Conservation (phyloP, 495 filamentous ascomycete genomes). For the Talaromyces ruber region DNA sequence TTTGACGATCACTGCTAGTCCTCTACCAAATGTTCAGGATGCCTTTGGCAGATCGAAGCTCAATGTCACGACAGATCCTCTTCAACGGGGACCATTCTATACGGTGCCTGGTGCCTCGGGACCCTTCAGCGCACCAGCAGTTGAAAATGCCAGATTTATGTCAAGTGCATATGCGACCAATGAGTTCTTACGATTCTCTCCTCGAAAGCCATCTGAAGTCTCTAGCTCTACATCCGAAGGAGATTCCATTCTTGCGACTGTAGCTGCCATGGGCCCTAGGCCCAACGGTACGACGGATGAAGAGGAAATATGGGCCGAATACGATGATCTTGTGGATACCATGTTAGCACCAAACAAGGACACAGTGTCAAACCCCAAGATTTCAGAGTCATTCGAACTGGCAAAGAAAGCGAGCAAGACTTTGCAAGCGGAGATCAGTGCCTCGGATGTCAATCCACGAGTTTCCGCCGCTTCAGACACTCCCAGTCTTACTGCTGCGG, state of each 20-base stretch:
- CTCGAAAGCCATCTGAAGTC: slow-evolving; percentile 58
- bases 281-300: slow-evolving; percentile 52
- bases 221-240: slow-evolving; percentile 61
- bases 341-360: slow-evolving; percentile 45
- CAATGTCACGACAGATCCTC: slow-evolving; percentile 12
- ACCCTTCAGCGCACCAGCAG: slow-evolving; percentile 28
- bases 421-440: slow-evolving; percentile 30
- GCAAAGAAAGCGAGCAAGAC: slow-evolving; percentile 33
- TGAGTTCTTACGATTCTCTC: slow-evolving; percentile 68
- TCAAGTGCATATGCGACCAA: slow-evolving; percentile 28
- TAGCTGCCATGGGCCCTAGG: slow-evolving; percentile 54
- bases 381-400: slow-evolving; percentile 19
- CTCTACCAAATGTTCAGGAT: slow-evolving; percentile 10
- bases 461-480: slow-evolving; percentile 9
- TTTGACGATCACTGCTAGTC: slow-evolving; percentile 13
- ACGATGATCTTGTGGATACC: slow-evolving; percentile 79
- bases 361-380: slow-evolving; percentile 14
- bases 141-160: slow-evolving; percentile 24
- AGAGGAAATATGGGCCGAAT: slow-evolving; percentile 94
- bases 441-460: slow-evolving; percentile 5
- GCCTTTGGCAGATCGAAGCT: slow-evolving; percentile 18
- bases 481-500: slow-evolving; percentile 14
- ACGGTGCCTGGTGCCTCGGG: slow-evolving; percentile 24
- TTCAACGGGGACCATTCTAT: slow-evolving; percentile 13
- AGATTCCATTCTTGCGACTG: slow-evolving; percentile 29